Evolutionary conservation across 2,329 filamentous ascomycete genomes (phyloP).

Genomic region (Penicillium sp.): DNA sequence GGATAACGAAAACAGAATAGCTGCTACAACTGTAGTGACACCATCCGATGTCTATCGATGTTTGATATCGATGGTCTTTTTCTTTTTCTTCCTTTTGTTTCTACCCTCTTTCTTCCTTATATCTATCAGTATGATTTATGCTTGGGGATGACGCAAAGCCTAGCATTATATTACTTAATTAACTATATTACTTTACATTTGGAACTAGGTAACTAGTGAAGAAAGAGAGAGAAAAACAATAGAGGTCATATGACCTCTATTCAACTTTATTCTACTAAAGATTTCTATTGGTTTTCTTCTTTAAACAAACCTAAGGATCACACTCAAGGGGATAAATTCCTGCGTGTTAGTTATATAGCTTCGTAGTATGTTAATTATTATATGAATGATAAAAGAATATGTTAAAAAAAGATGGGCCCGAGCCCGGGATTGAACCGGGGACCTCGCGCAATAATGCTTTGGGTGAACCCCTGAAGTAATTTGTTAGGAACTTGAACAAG

Average conservation of each 20-base stretch:
- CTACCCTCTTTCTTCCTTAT: background rate
- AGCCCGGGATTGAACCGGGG: background rate
- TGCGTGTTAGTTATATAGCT: no score
- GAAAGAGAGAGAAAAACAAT: no score
- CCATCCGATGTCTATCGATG: background rate
- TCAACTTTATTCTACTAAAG: no score
- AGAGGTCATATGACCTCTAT: no score
- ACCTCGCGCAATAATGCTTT: background rate
- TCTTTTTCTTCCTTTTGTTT: background rate
- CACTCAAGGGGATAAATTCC: no score
- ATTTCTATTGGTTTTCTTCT: no score
- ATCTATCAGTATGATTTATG: background rate
- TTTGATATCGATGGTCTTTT: background rate
- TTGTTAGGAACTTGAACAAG: no score
- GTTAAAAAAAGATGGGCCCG: background rate
- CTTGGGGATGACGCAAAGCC: background rate
- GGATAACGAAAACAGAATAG: background rate
- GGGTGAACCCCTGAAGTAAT: background rate
- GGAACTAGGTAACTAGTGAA: no score
- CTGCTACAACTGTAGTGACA: background rate
- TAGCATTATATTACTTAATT: background rate
- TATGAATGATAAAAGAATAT: no score
- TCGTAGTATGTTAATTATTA: no score
- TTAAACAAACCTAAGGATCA: no score
- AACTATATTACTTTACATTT: no score